A percentile compares a stretch with the other conserved stretches of the same genome.
These are phyloP conservation scores for Metschnikowia arizonensis DNA, from an alignment of 805 yeast genomes.

Conservation along the genomic window DNA sequence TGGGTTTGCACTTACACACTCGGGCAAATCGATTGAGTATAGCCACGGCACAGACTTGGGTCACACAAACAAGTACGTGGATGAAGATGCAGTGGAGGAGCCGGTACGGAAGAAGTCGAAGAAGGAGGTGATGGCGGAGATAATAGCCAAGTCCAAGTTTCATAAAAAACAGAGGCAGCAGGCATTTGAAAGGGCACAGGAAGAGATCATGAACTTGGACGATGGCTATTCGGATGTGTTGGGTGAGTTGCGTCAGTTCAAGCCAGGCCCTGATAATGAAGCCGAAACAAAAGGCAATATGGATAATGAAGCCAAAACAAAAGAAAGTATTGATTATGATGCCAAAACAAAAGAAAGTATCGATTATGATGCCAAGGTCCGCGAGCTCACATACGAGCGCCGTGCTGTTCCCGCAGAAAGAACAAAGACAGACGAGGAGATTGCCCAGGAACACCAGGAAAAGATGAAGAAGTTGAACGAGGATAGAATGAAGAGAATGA, in stretches of 20 bases:
- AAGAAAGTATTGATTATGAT: no score
- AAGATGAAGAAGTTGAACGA: conserved; percentile 59
- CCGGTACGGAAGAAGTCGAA: conserved; percentile 68
- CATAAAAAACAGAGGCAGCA: conserved; percentile 73
- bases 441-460: conserved; percentile 56
- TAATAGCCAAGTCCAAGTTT: conserved; percentile 76
- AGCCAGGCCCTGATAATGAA: conserved; percentile 16
- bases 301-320: no score
- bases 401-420: conserved; percentile 79
- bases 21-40: conserved; percentile 62
- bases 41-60: conserved; percentile 39
- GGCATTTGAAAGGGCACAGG: conserved; percentile 55
- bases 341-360: conserved; percentile 40
- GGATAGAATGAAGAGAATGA: conserved; percentile 70
- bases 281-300: no score
- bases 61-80: conserved; percentile 29
- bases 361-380: conserved; percentile 63
- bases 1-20: conserved; percentile 65
- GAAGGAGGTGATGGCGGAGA: conserved; percentile 81
- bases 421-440: conserved; percentile 73
- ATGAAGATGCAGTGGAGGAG: conserved; percentile 29
- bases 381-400: conserved; percentile 63
- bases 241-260: conserved; percentile 40
- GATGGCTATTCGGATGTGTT: conserved; percentile 70
- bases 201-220: conserved; percentile 62